Base-by-base conservation (phyloP, 129 eudicot species). In the Flaveria sonorensis region DNA sequence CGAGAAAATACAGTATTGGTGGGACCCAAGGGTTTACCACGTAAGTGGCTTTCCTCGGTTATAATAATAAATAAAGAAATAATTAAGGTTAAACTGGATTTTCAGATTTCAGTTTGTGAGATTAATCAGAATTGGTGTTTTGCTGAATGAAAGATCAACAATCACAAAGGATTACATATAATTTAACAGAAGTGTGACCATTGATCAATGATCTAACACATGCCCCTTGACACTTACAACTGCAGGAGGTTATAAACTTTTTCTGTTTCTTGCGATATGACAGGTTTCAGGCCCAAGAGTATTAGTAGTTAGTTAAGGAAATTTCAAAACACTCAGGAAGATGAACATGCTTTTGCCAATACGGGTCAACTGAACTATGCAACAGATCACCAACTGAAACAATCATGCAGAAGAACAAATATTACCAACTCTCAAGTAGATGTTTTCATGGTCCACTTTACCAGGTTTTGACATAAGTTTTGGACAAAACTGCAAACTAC, bases 151-250 rank as follows among this genome's bases (percentile, higher is more conserved):
- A 62, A 62, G 18, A 62, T 28, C 19, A 61, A 61, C 68, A 7
- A 1, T 30, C 23, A 3, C 8, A 3, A 72, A 12, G 32, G 39
- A 36, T 16, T 4, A n/a, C 52, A 47, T 75, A 45, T 48, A 50
- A 28, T 18, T 64, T 19, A 75, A 64, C 72, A 75, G 18, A 47
- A 48, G 50, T 3, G 50, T 64, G 72, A 64, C 52, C 63, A 75
- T 63, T 75, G 79, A 75, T 63, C 47, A 46, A 74, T 74, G 60
- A 74, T 15, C 79, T 46, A 62, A 43, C 79, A 24, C 6, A 23
- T 16, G 24, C 59, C 48, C 12, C 50, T 5, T 5, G n/a, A 16
- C 53, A 30, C 64, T 57, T 66, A 76, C 66, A 14, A 51, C 42
- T 26, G 71, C 28, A 26, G 15, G 26, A 47, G 2, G 23, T 9